Conservation (phyloP, 225 moss, liverwort and hornwort genomes). For the Climacium dendroides region DNA sequence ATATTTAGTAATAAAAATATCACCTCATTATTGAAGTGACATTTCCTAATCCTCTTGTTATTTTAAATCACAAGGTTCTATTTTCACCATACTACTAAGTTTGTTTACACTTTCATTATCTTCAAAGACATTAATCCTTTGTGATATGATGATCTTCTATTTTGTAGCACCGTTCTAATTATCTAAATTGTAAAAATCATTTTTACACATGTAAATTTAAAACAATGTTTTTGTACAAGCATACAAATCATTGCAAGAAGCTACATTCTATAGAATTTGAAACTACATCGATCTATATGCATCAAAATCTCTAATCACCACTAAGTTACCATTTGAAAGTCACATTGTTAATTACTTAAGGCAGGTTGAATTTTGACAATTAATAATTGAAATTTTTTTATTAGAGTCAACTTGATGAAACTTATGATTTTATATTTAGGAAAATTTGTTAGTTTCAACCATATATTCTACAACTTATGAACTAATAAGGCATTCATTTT, state of each 20-base stretch:
- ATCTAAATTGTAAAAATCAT: background rate
- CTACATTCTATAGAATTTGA: fast-evolving
- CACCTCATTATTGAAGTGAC: background rate
- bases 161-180: background rate
- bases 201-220: no score
- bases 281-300: background rate
- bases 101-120: background rate
- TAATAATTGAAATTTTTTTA: no score
- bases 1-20: background rate
- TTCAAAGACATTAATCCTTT: background rate
- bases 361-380: background rate
- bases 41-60: background rate
- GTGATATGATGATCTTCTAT: no score
- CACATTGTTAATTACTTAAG: background rate
- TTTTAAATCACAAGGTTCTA: background rate
- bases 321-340: background rate
- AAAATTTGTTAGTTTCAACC: background rate
- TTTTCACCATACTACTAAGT: background rate
- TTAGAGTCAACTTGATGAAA: background rate
- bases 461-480: background rate
- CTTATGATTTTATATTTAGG: background rate
- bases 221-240: no score
- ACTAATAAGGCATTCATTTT: background rate
- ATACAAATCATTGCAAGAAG: background rate
- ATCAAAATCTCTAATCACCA: background rate